Base-by-base conservation (phyloP, 2,329 filamentous ascomycete species). In the Stagonosporopsis tanaceti region DNA sequence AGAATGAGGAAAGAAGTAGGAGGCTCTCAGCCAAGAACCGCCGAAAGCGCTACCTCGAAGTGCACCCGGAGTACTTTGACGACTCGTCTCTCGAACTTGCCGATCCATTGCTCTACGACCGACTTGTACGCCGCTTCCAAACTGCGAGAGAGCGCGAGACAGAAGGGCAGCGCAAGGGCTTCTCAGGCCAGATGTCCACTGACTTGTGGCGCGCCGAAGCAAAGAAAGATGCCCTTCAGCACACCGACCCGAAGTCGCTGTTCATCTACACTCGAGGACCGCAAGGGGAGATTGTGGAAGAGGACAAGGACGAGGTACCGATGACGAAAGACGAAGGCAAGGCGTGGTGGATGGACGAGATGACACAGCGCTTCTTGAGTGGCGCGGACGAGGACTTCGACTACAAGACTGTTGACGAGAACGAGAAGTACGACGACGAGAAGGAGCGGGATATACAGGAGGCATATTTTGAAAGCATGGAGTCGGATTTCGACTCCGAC, bases 21-120 rank as follows among this genome's bases (percentile, higher is more conserved):
- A 65, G 61, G 45, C 84, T 92, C 47, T 80, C 82, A 32, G 78
- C 85, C 25, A 92, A 90, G 77, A 96, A 96, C 76, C 84, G 92
- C 47, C 85, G 92, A 14, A 89, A 90, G 64, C 87, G 89, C 67
- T 96, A 92, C 71, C 82, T 96, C 24, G 85, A 89, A 59, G 80
- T 85, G 4, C 85, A 94, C 70, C 88, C 89, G 2, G 84, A 86
- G 51, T 96, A 96, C 78, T 90, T 94, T 72, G 76, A 78, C 44
- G 79, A 80, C 48, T 66, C 83, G 44, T 82, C 82, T 52, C 84
- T 89, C 58, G 87, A 89, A 76, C 81, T 88, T 65, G 86, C 84
- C 74, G 84, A 95, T 76, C 92, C 92, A 1, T 79, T 94, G 8
- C 84, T 96, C 30, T 96, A 96, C 80, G 91, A 96, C 74, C 85